phyloP scores from a whole-genome alignment of 2,329 filamentous ascomycete species.

The Biscogniauxia mediterranea region DNA sequence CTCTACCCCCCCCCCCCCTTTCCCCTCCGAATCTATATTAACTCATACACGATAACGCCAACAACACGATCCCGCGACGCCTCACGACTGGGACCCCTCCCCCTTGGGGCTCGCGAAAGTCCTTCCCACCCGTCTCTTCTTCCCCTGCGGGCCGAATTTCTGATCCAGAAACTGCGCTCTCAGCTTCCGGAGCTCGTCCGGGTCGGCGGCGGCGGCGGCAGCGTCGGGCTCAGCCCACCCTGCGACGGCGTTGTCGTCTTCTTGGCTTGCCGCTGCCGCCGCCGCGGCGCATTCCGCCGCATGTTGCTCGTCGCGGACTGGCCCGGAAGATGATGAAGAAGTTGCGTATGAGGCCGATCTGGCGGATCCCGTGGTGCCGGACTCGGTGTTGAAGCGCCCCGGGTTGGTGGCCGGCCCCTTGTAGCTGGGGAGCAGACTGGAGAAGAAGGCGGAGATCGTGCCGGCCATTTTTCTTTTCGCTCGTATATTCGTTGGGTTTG shows the following conservation, averaged over 20 bases:
- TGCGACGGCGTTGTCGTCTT: background rate
- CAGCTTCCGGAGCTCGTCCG: background rate
- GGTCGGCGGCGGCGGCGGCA: background rate
- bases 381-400: background rate
- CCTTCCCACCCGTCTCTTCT: background rate
- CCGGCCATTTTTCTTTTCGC: background rate
- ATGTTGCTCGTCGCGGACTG: background rate
- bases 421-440: background rate
- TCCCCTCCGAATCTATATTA: too few species aligned
- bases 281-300: too few species aligned
- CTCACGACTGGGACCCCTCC: background rate
- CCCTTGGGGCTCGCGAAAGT: background rate
- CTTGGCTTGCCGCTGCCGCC: too few species aligned
- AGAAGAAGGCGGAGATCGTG: conserved; percentile 2
- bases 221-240: background rate
- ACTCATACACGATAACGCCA: background rate
- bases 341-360: background rate
- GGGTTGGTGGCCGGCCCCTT: background rate
- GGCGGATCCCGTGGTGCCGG: background rate
- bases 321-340: too few species aligned
- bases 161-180: conserved; percentile 1
- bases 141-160: background rate
- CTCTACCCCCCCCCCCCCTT: too few species aligned
- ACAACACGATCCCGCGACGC: background rate
- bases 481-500: too few species aligned